Evolutionary conservation across 345 rosid species (phyloP), one percentile per base, ranked within the genome.

Genomic region (Eucalyptus cloeziana): DNA sequence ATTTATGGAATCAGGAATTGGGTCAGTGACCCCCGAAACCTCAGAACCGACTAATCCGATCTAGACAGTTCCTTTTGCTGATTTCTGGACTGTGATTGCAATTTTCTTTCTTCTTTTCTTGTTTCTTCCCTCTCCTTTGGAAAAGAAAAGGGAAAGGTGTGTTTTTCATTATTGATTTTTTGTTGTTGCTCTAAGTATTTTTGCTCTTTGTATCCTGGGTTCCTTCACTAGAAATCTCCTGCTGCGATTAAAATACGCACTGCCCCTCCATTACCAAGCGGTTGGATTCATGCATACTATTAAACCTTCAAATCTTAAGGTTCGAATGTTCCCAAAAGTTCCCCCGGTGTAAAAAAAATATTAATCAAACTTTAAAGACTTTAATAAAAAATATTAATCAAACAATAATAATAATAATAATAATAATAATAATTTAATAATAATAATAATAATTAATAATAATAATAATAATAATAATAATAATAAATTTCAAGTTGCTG

Each of bases 41-140:
- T 12, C 13, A 47, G 1, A 47, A 47, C 12, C 4, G 49, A 47
- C 44, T 43, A 1, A 1, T 40, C 5, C 0, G 7, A 10, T 47
- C 11, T 12, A 12, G 13, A 47, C 12, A 12, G 4, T 47, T 47
- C 49, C 12, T 47, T 47, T 47, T 47, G 44, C 49, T 47, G 4
- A 47, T 47, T 8, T 1, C 49, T 47, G 3, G 49, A 47, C 49
- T 9, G 10, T n/a, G 12, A 47, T 13, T 47, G 71, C 37, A 62
- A 30, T 62, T 60, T 62, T 33, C 71, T 19, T 8, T 24, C 7
- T 19, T 47, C 10, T 54, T 54, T 54, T 21, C 60, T 54, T 54
- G 17, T 43, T 43, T 17, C 49, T 51, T 51, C 19, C 54, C 19
- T 19, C 21, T 14, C 19, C 21, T 25, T 60, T 60, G 67, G 31